A percentile compares a stretch with the other conserved stretches of the same genome.
Evolutionary conservation across 2,329 filamentous ascomycete species (phyloP).

Genomic region (Venturia oleaginea): DNA sequence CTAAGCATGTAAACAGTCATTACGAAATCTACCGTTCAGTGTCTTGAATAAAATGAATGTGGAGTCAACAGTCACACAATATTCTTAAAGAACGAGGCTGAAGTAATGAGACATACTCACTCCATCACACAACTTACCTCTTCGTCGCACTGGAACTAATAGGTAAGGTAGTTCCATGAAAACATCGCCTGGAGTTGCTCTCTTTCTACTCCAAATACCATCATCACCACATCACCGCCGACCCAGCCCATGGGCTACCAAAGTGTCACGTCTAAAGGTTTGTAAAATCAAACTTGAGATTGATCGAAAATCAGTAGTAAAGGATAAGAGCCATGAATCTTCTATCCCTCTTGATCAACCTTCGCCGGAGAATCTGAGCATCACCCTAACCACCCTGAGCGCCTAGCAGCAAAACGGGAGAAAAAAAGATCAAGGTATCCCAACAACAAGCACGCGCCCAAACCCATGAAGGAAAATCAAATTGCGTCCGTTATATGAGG

Average conservation of each 20-base stretch:
- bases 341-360: background rate
- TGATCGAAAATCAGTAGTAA: constrained; percentile 6
- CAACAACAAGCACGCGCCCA: background rate
- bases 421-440: background rate
- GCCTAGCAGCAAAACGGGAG: background rate
- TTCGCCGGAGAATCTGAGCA: background rate
- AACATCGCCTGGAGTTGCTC: background rate
- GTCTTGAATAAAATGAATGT: too few species aligned
- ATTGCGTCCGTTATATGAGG: background rate
- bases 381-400: background rate
- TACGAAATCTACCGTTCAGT: too few species aligned
- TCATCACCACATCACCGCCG: background rate
- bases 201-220: background rate
- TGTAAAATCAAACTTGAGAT: constrained; percentile 2
- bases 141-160: background rate
- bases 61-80: background rate
- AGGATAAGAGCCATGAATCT: background rate
- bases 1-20: too few species aligned
- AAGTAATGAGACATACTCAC: constrained; percentile 1
- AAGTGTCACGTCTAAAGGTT: background rate
- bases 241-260: background rate
- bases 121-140: background rate
- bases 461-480: background rate
- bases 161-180: background rate
- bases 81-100: background rate